Conservation (phyloP, 129 eudicot genomes). For the Lonicera japonica region DNA sequence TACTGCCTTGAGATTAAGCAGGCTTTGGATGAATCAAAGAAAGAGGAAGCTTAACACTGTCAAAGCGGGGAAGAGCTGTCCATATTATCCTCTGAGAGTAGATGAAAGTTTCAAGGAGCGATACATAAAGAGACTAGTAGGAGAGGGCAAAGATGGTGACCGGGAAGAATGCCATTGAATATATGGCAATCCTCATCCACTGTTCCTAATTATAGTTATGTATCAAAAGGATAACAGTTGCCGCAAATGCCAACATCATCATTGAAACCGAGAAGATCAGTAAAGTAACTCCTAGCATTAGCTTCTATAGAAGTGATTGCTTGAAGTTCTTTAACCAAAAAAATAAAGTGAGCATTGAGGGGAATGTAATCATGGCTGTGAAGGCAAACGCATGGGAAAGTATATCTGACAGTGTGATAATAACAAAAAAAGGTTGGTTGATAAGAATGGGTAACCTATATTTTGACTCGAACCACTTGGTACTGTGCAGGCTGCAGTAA, state of each 20-base stretch:
- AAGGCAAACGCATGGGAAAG: constrained; percentile 23
- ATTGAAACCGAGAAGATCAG: constrained; percentile 21
- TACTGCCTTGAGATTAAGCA: too few species aligned
- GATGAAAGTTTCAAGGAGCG: constrained; percentile 14
- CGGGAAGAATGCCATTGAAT: constrained; percentile 21
- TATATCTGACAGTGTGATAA: too few species aligned
- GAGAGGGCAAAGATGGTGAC: constrained; percentile 22
- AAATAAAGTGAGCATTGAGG: constrained; percentile 24
- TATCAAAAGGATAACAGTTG: constrained; percentile 21
- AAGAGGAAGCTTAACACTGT: too few species aligned
- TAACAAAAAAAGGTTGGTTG: constrained; percentile 12
- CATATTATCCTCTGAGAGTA: not conserved
- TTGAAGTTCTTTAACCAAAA: constrained; percentile 23
- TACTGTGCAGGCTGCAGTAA: constrained; percentile 36
- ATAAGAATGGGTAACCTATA: constrained; percentile 23
- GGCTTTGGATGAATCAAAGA: too few species aligned
- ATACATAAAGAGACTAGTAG: constrained; percentile 17
- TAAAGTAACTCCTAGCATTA: constrained; percentile 23
- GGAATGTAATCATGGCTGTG: constrained; percentile 27
- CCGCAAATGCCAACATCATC: constrained; percentile 41
- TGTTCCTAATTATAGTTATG: not conserved
- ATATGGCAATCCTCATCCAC: constrained; percentile 23
- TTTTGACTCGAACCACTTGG: constrained; percentile 24
- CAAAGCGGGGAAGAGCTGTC: constrained; percentile 5
- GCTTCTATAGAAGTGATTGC: constrained; percentile 12